Evolutionary conservation across 164 flowering plant species (phyloP), one percentile per base, ranked within the genome.

Genomic region (Vitis riparia): DNA sequence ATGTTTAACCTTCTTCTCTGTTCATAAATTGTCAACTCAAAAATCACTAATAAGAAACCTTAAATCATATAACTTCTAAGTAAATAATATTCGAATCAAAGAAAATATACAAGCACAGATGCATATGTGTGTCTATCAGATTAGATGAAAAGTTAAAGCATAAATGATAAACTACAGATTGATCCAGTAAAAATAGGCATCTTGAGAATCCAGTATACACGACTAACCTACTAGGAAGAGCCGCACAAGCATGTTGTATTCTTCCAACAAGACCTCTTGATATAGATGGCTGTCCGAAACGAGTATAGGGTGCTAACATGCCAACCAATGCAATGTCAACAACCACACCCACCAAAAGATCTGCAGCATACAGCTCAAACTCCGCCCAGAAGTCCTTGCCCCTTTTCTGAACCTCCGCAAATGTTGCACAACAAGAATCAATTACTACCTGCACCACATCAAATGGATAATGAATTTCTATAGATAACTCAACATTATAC

Each of bases 371-470:
- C 80, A 95, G 80, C 82, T 95, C 99, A 83, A 93, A 95, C 64
- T 95, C 98, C 9, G 93, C 73, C 98, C 99, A 95, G 71, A 95
- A 95, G 70, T 95, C 93, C 76, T 95, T 86, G 14, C 98, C 99
- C 68, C 99, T 87, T 73, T 93, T 93, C 66, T 90, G 95, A 76
- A 89, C 84, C 85, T 95, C 98, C 8, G 97, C 99, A 82, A 90
- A 86, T 50, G 99, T 95, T 55, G 98, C 99, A 84, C 98, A 95
- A 73, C 92, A 86, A 71, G 99, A 88, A 79, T 95, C 98, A 70
- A 95, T 95, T 32, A 93, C 90, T 66, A 91, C 76, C 98, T 93
- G 82, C 84, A 84, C 58, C 60, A 68, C 14, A 15, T 32, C 52
- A 69, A 30, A 57, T 48, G 44, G 2, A 16, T 8, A 48, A 47